Conservation (phyloP, 176 grass and related monocot genomes). For the Elaeis guineensis region DNA sequence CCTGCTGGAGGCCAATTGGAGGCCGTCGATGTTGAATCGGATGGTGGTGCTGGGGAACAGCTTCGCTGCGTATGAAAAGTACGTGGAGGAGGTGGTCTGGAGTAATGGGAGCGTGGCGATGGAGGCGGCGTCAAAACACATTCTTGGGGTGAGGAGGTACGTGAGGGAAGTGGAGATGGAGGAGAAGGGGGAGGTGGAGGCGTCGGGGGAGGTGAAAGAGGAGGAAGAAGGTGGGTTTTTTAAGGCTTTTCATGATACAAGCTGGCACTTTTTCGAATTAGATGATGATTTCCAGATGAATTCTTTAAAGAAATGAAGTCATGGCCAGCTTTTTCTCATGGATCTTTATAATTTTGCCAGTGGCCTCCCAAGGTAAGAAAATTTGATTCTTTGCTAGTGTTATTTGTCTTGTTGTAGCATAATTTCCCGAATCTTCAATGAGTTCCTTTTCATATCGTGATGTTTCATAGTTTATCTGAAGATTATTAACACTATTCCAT, state of each 20-base stretch:
- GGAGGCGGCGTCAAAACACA: conserved; percentile 24
- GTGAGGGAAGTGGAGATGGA: conserved; percentile 45
- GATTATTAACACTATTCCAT: too few species aligned
- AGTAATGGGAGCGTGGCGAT: conserved; percentile 18
- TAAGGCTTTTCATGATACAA: conserved; percentile 68
- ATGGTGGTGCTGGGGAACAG: conserved; percentile 65
- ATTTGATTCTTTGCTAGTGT: too few species aligned
- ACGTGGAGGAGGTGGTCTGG: conserved; percentile 23
- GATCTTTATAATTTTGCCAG: too few species aligned
- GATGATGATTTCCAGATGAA: conserved; percentile 26
- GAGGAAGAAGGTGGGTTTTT: conserved; percentile 32
- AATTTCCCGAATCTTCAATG: too few species aligned
- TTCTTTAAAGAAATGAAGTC: too few species aligned
- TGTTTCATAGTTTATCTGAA: too few species aligned
- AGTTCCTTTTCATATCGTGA: too few species aligned
- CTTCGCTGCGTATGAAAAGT: conserved; percentile 40
- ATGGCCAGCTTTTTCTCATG: too few species aligned
- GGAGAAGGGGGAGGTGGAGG: conserved; percentile 17
- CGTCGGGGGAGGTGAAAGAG: not conserved
- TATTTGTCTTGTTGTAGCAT: too few species aligned
- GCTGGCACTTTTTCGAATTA: conserved; percentile 88
- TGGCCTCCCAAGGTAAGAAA: too few species aligned
- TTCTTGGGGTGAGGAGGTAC: conserved; percentile 36
- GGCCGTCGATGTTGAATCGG: conserved; percentile 31
- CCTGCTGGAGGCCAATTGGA: conserved; percentile 65